Percentiles rank a stretch among this genome's conserved stretches.
Conservation (phyloP, 768 basidiomycete genomes). For the Trametes coccinea region DNA sequence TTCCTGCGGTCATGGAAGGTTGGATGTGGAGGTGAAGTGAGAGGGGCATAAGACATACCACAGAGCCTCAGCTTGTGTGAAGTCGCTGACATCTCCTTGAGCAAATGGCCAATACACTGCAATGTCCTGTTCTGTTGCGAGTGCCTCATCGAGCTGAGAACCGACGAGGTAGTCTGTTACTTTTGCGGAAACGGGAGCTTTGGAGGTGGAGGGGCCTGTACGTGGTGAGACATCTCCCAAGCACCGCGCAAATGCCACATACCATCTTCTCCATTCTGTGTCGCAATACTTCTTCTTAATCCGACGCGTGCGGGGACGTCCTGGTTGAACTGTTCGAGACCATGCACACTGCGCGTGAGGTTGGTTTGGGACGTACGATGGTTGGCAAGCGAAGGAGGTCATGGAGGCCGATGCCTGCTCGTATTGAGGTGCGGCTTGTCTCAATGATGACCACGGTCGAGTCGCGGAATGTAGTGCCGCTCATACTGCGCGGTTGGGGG, state of each 20-base stretch:
- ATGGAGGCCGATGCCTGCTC: conserved; percentile 77
- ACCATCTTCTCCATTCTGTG: conserved; percentile 37
- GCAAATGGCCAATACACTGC: conserved; percentile 82
- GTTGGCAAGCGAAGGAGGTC: conserved; percentile 79
- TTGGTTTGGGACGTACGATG: conserved; percentile 53
- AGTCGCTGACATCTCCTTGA: conserved; percentile 71
- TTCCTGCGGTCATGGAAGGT: conserved; percentile 55
- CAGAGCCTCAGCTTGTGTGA: conserved; percentile 84
- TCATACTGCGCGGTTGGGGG: conserved; percentile 8
- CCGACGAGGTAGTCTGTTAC: conserved; percentile 86
- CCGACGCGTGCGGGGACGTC: conserved; percentile 83
- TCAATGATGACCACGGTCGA: conserved; percentile 81
- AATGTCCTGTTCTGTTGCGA: conserved; percentile 72
- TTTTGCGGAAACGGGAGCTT: conserved; percentile 50
- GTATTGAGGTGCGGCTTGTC: conserved; percentile 65
- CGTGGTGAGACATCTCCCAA: conserved; percentile 18
- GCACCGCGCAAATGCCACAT: conserved; percentile 27
- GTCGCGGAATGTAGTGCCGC: conserved; percentile 56
- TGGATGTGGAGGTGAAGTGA: too few relatives aligned
- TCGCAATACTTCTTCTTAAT: conserved; percentile 43
- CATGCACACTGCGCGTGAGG: neutral
- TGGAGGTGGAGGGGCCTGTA: conserved; percentile 42
- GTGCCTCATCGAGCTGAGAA: conserved; percentile 74
- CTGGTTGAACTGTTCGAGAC: conserved; percentile 39
- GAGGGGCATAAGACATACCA: conserved; percentile 53